These are phyloP conservation scores for Metarhizium robertsii DNA, from an alignment of 2,329 filamentous ascomycete genomes.

Conservation along the genomic window DNA sequence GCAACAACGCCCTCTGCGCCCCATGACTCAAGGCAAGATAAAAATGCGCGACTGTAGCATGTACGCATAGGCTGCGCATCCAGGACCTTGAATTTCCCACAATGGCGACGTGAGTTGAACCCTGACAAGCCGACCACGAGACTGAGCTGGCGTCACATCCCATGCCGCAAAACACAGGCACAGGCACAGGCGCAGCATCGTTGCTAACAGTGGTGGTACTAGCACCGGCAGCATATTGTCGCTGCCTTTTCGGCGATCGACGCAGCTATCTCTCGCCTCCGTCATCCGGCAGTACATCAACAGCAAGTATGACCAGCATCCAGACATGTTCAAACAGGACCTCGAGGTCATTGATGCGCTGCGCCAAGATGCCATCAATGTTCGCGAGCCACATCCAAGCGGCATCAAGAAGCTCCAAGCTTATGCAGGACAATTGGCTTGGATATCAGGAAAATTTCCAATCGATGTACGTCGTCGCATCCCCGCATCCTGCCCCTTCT, in stretches of 20 bases:
- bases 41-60: background rate
- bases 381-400: slow-evolving; percentile 77
- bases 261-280: slow-evolving; percentile 65
- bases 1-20: background rate
- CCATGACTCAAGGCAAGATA: background rate
- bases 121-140: background rate
- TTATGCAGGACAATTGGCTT: slow-evolving; percentile 87
- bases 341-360: slow-evolving; percentile 74
- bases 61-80: too few species aligned
- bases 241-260: slow-evolving; percentile 81
- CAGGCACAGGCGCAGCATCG: too few species aligned
- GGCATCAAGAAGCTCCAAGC: slow-evolving; percentile 81
- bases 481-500: background rate
- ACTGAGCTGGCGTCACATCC: background rate
- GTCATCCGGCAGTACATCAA: slow-evolving; percentile 94
- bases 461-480: slow-evolving; percentile 56
- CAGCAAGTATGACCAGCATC: slow-evolving; percentile 96
- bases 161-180: too few species aligned
- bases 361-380: slow-evolving; percentile 77
- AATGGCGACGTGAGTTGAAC: background rate
- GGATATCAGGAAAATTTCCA: slow-evolving; percentile 91
- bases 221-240: slow-evolving; percentile 53
- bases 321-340: slow-evolving; percentile 90
- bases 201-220: background rate
- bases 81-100: background rate